Evolutionary conservation across 352 stramenopile genomes (phyloP), one percentile per base, ranked within the genome.

Genomic region (Globisporangium spiculum): DNA sequence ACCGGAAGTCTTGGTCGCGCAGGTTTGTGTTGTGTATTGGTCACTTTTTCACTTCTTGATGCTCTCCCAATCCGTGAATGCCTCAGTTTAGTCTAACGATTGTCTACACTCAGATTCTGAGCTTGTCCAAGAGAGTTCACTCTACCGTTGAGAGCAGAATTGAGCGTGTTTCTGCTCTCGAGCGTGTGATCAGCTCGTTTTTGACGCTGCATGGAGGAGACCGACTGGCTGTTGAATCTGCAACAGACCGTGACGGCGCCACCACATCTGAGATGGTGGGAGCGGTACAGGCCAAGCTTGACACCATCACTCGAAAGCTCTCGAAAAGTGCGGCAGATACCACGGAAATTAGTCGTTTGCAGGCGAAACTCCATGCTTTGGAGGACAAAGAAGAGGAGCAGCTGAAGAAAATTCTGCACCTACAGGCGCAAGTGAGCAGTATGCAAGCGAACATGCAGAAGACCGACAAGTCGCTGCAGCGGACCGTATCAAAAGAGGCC

Each of bases 371-470:
- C 2, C 59, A 72, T 16, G 26, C 27, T 2, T 9, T 67, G 1
- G 67, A 74, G 44, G 64, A 73, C 24, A 66, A 70, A 20, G 72
- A 74, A 8, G 73, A 77, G 18, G 46, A 57, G 46, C 73, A 79
- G 55, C 34, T 76, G 14, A 79, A 77, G 68, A 72, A 74, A n/a
- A 66, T 67, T 0, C 16, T 79, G 16, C 70, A 77, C 18, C 61
- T 79, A 24, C 73, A 79, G 50, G 73, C 73, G 1, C 73, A 79
- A 48, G 59, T 75, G 54, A 72, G 61, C 48, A 75, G 71, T 22
- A 73, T 70, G 66, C 77, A 70, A 22, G 66, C 41, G 41, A 75
- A 24, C 14, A 55, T 58, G 22, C 48, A 74, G 9, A 69, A 64
- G 10, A 65, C 48, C 0, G 69, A 75, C 26, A 30, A 52, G n/a